phyloP scores from a whole-genome alignment of 441 rosid species.

The Corymbia calophylla region DNA sequence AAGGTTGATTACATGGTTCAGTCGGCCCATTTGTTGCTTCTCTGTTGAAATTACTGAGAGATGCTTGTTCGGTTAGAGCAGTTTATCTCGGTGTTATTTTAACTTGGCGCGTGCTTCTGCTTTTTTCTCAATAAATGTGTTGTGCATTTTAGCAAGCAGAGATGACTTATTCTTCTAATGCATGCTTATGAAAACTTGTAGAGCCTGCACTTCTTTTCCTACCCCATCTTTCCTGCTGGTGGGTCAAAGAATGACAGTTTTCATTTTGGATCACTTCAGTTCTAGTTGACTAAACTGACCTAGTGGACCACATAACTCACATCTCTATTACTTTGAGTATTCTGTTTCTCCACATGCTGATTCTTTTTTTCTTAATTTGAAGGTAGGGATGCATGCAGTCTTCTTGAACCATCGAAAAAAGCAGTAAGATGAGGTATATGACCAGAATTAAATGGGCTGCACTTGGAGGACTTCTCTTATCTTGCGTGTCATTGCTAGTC shows the following conservation, averaged over 20 bases:
- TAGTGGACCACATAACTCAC: not conserved
- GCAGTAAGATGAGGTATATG: not conserved
- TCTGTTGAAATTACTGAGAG: not conserved
- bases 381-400: not conserved
- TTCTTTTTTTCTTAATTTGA: not conserved
- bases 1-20: not conserved
- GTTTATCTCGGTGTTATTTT: not conserved
- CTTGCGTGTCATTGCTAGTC: constrained; percentile 68
- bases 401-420: not conserved
- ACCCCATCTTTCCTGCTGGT: not conserved
- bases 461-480: constrained; percentile 57
- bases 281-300: not conserved
- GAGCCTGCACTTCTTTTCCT: not conserved
- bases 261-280: not conserved
- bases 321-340: not conserved
- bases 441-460: constrained; percentile 77
- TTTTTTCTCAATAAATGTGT: not conserved
- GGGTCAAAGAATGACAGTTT: not conserved
- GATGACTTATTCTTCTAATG: not conserved
- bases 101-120: not conserved
- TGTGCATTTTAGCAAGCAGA: not conserved
- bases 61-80: not conserved
- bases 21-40: not conserved
- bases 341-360: not conserved
- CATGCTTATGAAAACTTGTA: not conserved